phyloP scores from a whole-genome alignment of 2,329 filamentous ascomycete species.

The Cladosporium sp. region DNA sequence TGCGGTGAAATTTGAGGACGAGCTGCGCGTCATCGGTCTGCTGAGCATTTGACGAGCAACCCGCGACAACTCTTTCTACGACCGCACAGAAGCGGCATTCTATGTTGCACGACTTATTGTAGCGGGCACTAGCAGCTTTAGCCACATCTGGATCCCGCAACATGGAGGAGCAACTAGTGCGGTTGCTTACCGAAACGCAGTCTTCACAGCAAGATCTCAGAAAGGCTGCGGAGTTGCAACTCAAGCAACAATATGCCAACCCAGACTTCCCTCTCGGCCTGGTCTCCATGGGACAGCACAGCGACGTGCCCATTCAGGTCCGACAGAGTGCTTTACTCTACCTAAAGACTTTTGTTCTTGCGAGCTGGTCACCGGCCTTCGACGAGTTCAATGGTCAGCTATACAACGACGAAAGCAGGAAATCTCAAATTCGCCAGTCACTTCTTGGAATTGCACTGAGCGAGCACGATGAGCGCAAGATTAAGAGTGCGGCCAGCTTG shows the following conservation, averaged over 20 bases:
- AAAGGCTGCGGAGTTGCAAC: slow-evolving; percentile 81
- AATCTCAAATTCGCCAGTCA: slow-evolving; percentile 69
- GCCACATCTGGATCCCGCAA: slow-evolving; percentile 30
- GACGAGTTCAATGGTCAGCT: slow-evolving; percentile 68
- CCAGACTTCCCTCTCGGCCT: slow-evolving; percentile 76
- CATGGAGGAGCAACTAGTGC: slow-evolving; percentile 92
- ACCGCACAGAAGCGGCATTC: slow-evolving; percentile 21
- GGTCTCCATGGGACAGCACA: slow-evolving; percentile 75
- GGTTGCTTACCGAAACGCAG: slow-evolving; percentile 84
- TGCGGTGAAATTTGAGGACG: slow-evolving; percentile 16
- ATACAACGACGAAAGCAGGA: slow-evolving; percentile 68
- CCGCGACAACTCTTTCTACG: background rate
- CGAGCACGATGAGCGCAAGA: slow-evolving; percentile 74
- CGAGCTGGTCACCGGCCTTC: slow-evolving; percentile 77
- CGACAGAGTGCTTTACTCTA: slow-evolving; percentile 80
- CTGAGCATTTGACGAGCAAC: background rate
- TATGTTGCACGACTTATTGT: slow-evolving; percentile 18
- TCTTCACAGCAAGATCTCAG: slow-evolving; percentile 72
- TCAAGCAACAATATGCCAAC: slow-evolving; percentile 68
- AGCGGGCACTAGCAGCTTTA: slow-evolving; percentile 21
- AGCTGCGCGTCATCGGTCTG: slow-evolving; percentile 12
- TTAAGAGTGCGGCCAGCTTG: slow-evolving; percentile 85
- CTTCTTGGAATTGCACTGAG: slow-evolving; percentile 77
- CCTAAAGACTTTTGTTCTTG: slow-evolving; percentile 79
- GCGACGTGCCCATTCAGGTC: slow-evolving; percentile 69